Evolutionary conservation across 73 alveolate species (phyloP).

Genomic region (Paramecium sexaurelia): DNA sequence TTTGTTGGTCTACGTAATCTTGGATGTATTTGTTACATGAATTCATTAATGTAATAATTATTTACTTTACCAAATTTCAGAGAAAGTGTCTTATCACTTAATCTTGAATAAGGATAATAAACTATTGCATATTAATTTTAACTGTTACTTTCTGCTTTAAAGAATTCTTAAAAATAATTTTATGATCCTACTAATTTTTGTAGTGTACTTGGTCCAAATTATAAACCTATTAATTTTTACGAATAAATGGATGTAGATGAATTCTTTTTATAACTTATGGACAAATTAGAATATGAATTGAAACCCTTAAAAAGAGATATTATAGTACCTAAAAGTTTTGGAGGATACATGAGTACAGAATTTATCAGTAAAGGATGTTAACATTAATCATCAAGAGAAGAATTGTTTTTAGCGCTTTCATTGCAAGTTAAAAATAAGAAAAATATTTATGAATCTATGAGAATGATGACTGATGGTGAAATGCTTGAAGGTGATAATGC

Average conservation of each 20-base stretch:
- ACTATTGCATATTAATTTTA: slow-evolving; percentile 89
- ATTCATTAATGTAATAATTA: slow-evolving; percentile 89
- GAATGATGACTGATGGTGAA: slow-evolving; percentile 92
- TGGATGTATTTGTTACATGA: slow-evolving; percentile 97
- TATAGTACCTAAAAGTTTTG: slow-evolving; percentile 84
- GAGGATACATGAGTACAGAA: slow-evolving; percentile 92
- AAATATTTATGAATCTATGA: slow-evolving; percentile 85
- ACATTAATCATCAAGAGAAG: slow-evolving; percentile 87
- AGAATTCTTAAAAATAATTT: slow-evolving; percentile 89
- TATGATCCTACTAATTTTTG: slow-evolving; percentile 91
- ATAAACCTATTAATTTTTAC: slow-evolving; percentile 82
- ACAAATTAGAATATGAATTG: slow-evolving; percentile 82
- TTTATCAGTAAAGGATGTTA: slow-evolving; percentile 87
- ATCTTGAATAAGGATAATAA: slow-evolving; percentile 70
- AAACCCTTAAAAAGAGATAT: slow-evolving; percentile 76
- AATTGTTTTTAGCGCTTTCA: slow-evolving; percentile 88
- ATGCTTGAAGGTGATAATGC: slow-evolving; percentile 97
- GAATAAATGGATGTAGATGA: slow-evolving; percentile 97
- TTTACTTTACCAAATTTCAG: slow-evolving; percentile 89
- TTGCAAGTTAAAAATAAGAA: slow-evolving; percentile 92
- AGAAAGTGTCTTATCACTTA: slow-evolving; percentile 75
- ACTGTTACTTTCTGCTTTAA: slow-evolving; percentile 86
- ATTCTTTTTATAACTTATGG: slow-evolving; percentile 91
- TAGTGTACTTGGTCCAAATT: slow-evolving; percentile 83
- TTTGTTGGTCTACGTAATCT: slow-evolving; percentile 93